Evolutionary conservation across 2,329 filamentous ascomycete genomes (phyloP), one percentile per base, ranked within the genome.

Genomic region (Talaromyces pinophilus): DNA sequence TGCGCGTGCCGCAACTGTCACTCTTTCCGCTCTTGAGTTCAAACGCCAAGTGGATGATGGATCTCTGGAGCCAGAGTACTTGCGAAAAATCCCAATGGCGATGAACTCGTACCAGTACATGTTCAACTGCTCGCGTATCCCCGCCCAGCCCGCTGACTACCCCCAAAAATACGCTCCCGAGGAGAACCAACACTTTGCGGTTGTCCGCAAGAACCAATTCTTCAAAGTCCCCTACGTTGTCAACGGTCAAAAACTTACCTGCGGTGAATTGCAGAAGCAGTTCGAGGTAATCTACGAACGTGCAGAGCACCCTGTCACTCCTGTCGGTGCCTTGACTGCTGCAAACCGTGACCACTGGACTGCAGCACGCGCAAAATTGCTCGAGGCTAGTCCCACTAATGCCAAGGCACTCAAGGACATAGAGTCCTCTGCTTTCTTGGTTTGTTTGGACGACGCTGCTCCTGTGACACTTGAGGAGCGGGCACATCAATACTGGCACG

Each of bases 81-180:
- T 99, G 93, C 96, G 96, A 84, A 93, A 93, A 82, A 86, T 96
- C 67, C 95, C 95, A 67, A 94, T 98, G 76, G 95, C 93, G 80
- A 99, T 99, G 95, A 93, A 93, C 84, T 95, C 92, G 77, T 98
- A 97, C 84, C 85, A 97, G 82, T 98, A 90, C 87, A 99, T 99
- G 95, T 99, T 99, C 87, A 98, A 99, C 81, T 88, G 87, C 80
- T 91, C 88, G 79, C 90, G 95, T 72, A 89, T 98, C 48, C 90
- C 94, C 35, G 90, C 91, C 63, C 90, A 90, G 74, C 91, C 92
- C 13, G 86, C 88, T 40, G 95, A 99, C 77, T 88, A 92, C 75
- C 90, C 92, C 10, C 83, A 91, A 77, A 97, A 97, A 82, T 97
- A 90, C 80, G 81, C 88, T 11, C 81, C 87, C 67, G 82, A 87